Evolutionary conservation across 2,329 filamentous ascomycete genomes (phyloP).

Genomic region (Cladosporium sp.): DNA sequence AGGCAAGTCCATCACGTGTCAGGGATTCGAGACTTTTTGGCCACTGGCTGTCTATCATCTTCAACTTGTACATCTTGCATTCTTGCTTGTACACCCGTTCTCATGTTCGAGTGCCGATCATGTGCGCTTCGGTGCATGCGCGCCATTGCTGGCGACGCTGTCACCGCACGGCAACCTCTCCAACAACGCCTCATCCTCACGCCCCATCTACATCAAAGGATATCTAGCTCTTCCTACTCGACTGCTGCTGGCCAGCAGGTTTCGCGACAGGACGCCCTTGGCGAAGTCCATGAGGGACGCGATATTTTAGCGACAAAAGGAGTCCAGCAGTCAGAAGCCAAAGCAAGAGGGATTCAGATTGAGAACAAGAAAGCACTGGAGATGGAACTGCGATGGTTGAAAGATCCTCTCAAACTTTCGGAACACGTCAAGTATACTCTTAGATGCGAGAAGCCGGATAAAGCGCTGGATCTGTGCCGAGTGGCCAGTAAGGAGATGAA

Average conservation of each 20-base stretch:
- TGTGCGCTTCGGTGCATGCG: conserved; percentile 40
- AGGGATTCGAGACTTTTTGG: background rate
- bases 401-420: conserved; percentile 68
- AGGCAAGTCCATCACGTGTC: background rate
- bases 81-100: background rate
- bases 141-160: conserved; percentile 31
- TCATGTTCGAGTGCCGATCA: conserved; percentile 41
- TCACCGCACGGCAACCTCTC: conserved; percentile 11
- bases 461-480: conserved; percentile 63
- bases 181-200: conserved; percentile 21
- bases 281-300: background rate
- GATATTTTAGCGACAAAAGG: background rate
- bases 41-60: background rate
- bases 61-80: background rate
- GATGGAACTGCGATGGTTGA: conserved; percentile 56
- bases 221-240: background rate
- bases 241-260: background rate
- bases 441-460: conserved; percentile 51
- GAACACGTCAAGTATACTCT: conserved; percentile 60
- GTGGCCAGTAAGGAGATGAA: conserved; percentile 59
- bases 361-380: conserved; percentile 32
- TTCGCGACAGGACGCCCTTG: background rate
- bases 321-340: background rate
- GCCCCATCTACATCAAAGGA: conserved; percentile 14
- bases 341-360: conserved; percentile 2